Conservation (phyloP, 192 early-diverging fungal genomes). For the Entomortierella chlamydospora region DNA sequence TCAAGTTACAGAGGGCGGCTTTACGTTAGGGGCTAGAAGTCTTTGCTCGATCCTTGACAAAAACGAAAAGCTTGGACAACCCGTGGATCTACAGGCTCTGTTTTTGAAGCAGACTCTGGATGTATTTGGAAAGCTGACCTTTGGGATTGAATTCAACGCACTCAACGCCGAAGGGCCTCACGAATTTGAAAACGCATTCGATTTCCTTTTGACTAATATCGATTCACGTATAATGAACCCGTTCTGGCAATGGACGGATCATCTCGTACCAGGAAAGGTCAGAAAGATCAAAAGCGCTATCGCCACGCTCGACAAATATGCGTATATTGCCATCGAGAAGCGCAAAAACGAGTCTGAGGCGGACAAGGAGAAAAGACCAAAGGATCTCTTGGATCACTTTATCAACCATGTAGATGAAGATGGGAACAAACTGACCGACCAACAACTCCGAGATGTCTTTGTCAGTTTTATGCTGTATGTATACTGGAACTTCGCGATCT, state of each 20-base stretch:
- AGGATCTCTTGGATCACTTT: slow-evolving; percentile 60
- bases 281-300: slow-evolving; percentile 7
- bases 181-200: slow-evolving; percentile 63
- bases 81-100: slow-evolving; percentile 55
- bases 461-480: slow-evolving; percentile 53
- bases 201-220: slow-evolving; percentile 54
- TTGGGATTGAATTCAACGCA: slow-evolving; percentile 34
- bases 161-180: slow-evolving; percentile 17
- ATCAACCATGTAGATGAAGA: slow-evolving; percentile 52
- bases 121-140: slow-evolving; percentile 51
- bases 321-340: slow-evolving; percentile 31
- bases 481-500: background rate
- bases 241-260: slow-evolving; percentile 50
- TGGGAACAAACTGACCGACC: slow-evolving; percentile 51
- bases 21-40: slow-evolving; percentile 8
- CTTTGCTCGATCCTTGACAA: slow-evolving; percentile 22
- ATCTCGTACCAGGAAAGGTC: slow-evolving; percentile 13
- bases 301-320: slow-evolving; percentile 40
- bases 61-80: background rate
- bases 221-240: slow-evolving; percentile 31
- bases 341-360: slow-evolving; percentile 23
- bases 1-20: slow-evolving; percentile 22
- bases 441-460: slow-evolving; percentile 57
- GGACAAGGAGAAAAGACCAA: slow-evolving; percentile 8
- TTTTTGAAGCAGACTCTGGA: slow-evolving; percentile 59